A percentile compares a stretch with the other conserved stretches of the same genome.
These are phyloP conservation scores for Ustulina deusta DNA, from an alignment of 2,329 filamentous ascomycete species.

Conservation along the genomic window DNA sequence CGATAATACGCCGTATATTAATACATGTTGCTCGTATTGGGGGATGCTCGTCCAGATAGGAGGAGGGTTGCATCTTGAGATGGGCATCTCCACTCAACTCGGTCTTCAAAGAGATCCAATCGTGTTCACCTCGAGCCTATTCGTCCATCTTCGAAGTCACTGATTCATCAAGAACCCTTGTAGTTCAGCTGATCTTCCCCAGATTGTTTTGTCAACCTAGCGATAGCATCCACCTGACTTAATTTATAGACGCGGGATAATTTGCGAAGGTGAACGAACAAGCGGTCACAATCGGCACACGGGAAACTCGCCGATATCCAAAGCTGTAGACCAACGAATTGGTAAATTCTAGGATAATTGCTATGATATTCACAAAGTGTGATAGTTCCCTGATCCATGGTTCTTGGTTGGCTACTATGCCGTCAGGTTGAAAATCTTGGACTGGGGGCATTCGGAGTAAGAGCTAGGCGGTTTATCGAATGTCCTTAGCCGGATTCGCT, in stretches of 20 bases:
- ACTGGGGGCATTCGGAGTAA: conserved; percentile 34
- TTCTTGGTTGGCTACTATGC: conserved; percentile 3
- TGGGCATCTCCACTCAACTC: conserved; percentile 43
- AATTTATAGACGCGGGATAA: conserved; percentile 29
- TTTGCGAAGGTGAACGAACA: conserved; percentile 20
- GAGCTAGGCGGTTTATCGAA: conserved; percentile 15
- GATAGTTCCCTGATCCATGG: conserved; percentile 8
- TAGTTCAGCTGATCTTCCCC: conserved; percentile 27
- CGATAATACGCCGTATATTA: conserved; percentile 33
- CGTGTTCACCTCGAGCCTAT: conserved; percentile 38
- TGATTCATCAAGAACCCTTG: conserved; percentile 24
- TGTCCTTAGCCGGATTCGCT: conserved; percentile 1
- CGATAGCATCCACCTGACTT: conserved; percentile 37
- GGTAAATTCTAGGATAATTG: neutral
- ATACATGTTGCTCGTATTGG: conserved; percentile 26
- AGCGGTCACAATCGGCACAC: conserved; percentile 9
- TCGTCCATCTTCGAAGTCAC: conserved; percentile 35
- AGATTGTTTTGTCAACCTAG: conserved; percentile 13
- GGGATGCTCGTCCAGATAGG: conserved; percentile 34
- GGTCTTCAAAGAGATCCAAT: conserved; percentile 34
- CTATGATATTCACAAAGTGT: conserved; percentile 9
- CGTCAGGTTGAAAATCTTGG: neutral
- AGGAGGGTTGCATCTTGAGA: conserved; percentile 40
- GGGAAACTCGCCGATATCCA: conserved; percentile 9
- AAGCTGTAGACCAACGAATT: conserved; percentile 6